These are phyloP conservation scores for Thalassiosira profunda DNA, from an alignment of 108 stramenopile genomes.

Conservation along the genomic window DNA sequence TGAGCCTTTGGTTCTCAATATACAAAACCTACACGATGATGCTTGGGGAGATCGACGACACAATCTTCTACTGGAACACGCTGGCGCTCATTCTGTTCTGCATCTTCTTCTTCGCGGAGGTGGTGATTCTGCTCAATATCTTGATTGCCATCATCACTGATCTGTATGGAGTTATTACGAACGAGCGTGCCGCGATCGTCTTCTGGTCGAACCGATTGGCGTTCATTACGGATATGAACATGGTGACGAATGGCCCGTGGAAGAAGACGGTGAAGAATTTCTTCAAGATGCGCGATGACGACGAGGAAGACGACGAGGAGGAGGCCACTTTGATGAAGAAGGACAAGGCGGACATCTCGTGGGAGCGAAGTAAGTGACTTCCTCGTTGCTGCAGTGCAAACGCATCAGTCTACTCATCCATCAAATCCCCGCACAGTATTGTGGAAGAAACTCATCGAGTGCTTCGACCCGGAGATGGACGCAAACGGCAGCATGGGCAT, in stretches of 20 bases:
- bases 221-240: constrained; percentile 81
- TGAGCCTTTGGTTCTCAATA: constrained; percentile 50
- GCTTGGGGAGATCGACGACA: constrained; percentile 67
- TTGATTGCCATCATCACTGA: constrained; percentile 90
- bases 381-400: no score
- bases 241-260: constrained; percentile 44
- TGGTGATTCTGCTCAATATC: constrained; percentile 78
- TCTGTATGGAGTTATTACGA: constrained; percentile 81
- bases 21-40: constrained; percentile 86
- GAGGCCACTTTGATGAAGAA: not conserved
- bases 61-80: constrained; percentile 46
- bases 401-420: no score
- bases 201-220: constrained; percentile 88
- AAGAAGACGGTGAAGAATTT: constrained; percentile 25
- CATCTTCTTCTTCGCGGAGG: constrained; percentile 74
- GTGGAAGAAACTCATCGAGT: constrained; percentile 64
- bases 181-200: constrained; percentile 88
- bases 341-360: constrained; percentile 19
- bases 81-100: constrained; percentile 66
- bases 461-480: constrained; percentile 73
- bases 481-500: constrained; percentile 57
- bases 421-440: no score
- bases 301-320: constrained; percentile 24
- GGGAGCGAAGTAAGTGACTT: constrained; percentile 44
- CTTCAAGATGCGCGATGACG: constrained; percentile 14